Percentiles rank a stretch among this genome's conserved stretches.
These are phyloP conservation scores for Fonsecaea pugnacius DNA, from an alignment of 2,329 filamentous ascomycete genomes.

Conservation along the genomic window DNA sequence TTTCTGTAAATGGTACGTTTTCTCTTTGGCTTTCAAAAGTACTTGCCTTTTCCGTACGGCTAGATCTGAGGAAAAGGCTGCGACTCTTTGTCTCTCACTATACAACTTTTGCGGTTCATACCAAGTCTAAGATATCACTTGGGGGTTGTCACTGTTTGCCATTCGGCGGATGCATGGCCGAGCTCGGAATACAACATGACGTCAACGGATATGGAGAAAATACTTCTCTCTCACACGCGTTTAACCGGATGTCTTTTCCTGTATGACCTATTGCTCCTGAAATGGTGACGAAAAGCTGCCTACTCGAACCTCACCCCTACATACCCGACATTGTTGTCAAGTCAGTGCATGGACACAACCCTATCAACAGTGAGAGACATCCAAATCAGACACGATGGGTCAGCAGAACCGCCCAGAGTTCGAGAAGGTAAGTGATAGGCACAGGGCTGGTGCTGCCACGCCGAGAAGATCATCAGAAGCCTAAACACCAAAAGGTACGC, in stretches of 20 bases:
- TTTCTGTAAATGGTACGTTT: not conserved
- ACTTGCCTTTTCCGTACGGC: not conserved
- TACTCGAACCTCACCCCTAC: not conserved
- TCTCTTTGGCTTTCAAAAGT: not conserved
- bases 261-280: not conserved
- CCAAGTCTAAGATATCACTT: not conserved
- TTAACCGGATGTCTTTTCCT: not conserved
- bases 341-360: not conserved
- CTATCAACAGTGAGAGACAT: not conserved
- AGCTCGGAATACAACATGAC: not conserved
- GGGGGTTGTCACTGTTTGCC: not conserved
- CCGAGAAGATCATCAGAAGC: not conserved
- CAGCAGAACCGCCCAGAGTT: conserved; percentile 19
- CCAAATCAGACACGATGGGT: conserved; percentile 9
- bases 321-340: not conserved
- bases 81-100: not conserved
- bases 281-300: not conserved
- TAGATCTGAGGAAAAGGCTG: not conserved
- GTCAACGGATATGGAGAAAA: not conserved
- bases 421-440: conserved; percentile 19
- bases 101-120: not conserved
- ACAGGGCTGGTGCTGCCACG: not conserved
- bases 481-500: not conserved
- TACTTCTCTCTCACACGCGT: not conserved
- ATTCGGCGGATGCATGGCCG: not conserved